Base-by-base conservation (phyloP, 2,329 filamentous ascomycete species). In the Cytospora piceicola region DNA sequence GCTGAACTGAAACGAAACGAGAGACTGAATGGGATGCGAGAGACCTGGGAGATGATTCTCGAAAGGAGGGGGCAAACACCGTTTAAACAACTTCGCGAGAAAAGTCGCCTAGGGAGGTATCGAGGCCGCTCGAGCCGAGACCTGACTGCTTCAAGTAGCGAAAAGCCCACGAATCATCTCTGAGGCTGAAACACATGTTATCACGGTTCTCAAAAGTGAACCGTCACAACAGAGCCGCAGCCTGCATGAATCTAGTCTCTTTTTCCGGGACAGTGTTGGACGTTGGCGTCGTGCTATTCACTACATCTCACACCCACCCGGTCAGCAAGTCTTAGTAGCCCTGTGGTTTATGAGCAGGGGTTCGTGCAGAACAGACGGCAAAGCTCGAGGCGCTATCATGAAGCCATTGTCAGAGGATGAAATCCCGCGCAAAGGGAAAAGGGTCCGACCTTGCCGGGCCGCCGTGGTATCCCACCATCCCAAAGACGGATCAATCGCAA, bases 151-250 rank as follows among this genome's bases (percentile, higher is more conserved):
- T 49, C 46, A 49, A 20, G 22, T 22, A 49, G 46, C 46, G 46
- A 49, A 11, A 49, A n/a, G 22, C 24, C 46, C 46, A 49, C 46
- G 46, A 49, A 24, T 49, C 46, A 24, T 24, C 46, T 11, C n/a
- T 49, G 46, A 24, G 46, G n/a, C n/a, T 49, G 46, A 49, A 49
- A 49, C 46, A 49, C 46, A 49, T 49, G 46, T 9, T 49, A 49
- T 24, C 46, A 49, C 46, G 46, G 24, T 22, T 49, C 46, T 7
- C 39, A 42, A 5, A 36, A n/a, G 39, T 42, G 39, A 42, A 49
- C 46, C 5, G 46, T 49, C 46, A 49, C 46, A 24, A 24, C 11
- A 49, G 9, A 24, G 46, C 22, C 46, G 22, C 46, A 49, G n/a
- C 46, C 46, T n/a, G 46, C 46, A 49, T 49, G 46, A n/a, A 3